These are phyloP conservation scores for Heritiera littoralis DNA, from an alignment of 345 rosid species.

Conservation along the genomic window DNA sequence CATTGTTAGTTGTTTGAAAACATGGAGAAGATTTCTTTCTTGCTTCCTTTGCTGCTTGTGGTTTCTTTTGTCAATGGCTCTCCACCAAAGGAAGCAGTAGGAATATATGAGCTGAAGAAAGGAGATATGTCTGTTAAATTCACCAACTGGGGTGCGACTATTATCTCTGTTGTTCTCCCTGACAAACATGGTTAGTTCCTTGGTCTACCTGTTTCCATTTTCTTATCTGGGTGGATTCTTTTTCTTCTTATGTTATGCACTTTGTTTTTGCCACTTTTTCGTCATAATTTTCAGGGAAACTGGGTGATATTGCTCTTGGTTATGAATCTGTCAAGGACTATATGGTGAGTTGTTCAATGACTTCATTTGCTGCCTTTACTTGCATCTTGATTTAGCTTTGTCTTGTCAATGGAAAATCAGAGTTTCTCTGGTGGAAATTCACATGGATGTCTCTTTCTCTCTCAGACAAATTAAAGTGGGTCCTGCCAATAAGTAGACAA, in stretches of 20 bases:
- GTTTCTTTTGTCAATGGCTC: conserved; percentile 2
- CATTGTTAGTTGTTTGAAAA: not conserved
- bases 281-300: conserved; percentile 53
- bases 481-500: not conserved
- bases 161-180: conserved; percentile 69
- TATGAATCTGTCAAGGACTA: conserved; percentile 64
- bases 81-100: conserved; percentile 20
- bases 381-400: not conserved
- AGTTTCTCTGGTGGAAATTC: not conserved
- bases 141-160: conserved; percentile 86
- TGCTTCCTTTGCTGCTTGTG: not conserved
- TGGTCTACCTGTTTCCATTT: not conserved
- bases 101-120: conserved; percentile 63
- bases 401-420: not conserved
- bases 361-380: not conserved
- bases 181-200: conserved; percentile 65
- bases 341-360: conserved; percentile 40
- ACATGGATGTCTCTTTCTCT: not conserved
- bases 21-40: conserved; percentile 15
- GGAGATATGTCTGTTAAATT: conserved; percentile 65
- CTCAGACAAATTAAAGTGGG: not conserved
- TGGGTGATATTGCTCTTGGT: conserved; percentile 74
- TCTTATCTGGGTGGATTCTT: not conserved
- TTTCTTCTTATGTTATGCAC: not conserved
- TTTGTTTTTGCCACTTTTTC: not conserved